Evolutionary conservation across 2,329 filamentous ascomycete genomes (phyloP).

Genomic region (Botrytis porri): DNA sequence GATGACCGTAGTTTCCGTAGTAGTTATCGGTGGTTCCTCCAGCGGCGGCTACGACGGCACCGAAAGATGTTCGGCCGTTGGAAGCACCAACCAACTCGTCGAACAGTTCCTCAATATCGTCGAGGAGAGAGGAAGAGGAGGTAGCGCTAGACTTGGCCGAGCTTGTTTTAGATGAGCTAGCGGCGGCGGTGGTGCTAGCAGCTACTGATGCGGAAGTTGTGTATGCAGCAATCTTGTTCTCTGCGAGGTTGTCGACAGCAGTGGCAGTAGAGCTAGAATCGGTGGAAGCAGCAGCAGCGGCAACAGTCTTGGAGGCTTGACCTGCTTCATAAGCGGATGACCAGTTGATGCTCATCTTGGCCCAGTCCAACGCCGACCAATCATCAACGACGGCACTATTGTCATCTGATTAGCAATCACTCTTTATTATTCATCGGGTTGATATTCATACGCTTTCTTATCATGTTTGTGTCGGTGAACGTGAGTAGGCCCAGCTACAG

Average conservation of each 20-base stretch:
- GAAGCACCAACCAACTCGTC: slow-evolving; percentile 29
- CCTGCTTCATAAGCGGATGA: slow-evolving; percentile 30
- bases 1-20: slow-evolving; percentile 31
- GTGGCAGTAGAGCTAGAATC: background rate
- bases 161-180: slow-evolving; percentile 2
- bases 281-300: slow-evolving; percentile 7
- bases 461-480: slow-evolving; percentile 35
- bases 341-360: slow-evolving; percentile 34
- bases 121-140: background rate
- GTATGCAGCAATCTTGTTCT: background rate
- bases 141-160: slow-evolving; percentile 11
- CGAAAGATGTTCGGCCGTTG: slow-evolving; percentile 29
- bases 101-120: slow-evolving; percentile 21
- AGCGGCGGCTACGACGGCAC: slow-evolving; percentile 14
- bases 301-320: slow-evolving; percentile 20
- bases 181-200: slow-evolving; percentile 11
- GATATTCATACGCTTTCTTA: slow-evolving; percentile 36
- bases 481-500: slow-evolving; percentile 36
- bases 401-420: slow-evolving; percentile 8
- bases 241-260: background rate
- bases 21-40: slow-evolving; percentile 21
- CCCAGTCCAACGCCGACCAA: slow-evolving; percentile 31
- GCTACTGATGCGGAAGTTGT: slow-evolving; percentile 16
- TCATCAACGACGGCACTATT: slow-evolving; percentile 23
- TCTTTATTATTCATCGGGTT: slow-evolving; percentile 1